Conservation (phyloP, 345 rosid genomes). For the Populus ilicifolia region DNA sequence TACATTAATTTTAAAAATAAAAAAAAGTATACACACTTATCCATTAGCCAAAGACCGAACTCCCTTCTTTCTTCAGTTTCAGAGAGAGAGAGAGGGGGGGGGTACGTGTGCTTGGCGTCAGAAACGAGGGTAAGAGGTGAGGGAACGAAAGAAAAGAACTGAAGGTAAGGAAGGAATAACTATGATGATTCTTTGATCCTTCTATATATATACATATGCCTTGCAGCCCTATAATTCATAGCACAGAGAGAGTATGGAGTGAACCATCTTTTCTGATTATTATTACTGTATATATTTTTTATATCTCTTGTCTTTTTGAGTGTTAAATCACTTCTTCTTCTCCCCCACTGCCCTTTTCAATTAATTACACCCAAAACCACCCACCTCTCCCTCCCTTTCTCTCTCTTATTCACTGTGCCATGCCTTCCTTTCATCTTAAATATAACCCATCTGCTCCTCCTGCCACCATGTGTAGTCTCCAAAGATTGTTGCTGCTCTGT, state of each 20-base stretch:
- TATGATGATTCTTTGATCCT: constrained; percentile 26
- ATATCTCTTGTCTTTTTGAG: constrained; percentile 7
- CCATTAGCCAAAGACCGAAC: background rate
- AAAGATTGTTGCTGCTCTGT: background rate
- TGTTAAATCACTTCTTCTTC: constrained; percentile 11
- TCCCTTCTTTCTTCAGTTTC: constrained; percentile 2
- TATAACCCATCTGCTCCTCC: constrained; percentile 30
- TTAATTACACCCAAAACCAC: constrained; percentile 33
- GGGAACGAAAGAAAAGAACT: constrained; percentile 22
- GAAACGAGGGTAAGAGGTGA: constrained; percentile 33
- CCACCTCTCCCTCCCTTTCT: constrained; percentile 20
- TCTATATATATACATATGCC: background rate
- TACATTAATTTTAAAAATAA: too few species aligned
- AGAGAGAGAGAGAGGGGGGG: constrained; percentile 11
- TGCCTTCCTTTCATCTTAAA: constrained; percentile 25
- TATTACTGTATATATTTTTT: background rate
- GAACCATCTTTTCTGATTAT: constrained; percentile 28
- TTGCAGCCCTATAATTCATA: background rate
- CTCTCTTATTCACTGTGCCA: constrained; percentile 41
- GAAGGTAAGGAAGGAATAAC: constrained; percentile 21
- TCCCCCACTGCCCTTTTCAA: constrained; percentile 12
- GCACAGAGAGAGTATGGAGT: constrained; percentile 5
- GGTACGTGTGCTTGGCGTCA: constrained; percentile 11
- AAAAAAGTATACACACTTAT: background rate
- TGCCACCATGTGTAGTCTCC: constrained; percentile 10